Evolutionary conservation across 352 stramenopile species (phyloP).

Genomic region (Pythium vanterpoolii): DNA sequence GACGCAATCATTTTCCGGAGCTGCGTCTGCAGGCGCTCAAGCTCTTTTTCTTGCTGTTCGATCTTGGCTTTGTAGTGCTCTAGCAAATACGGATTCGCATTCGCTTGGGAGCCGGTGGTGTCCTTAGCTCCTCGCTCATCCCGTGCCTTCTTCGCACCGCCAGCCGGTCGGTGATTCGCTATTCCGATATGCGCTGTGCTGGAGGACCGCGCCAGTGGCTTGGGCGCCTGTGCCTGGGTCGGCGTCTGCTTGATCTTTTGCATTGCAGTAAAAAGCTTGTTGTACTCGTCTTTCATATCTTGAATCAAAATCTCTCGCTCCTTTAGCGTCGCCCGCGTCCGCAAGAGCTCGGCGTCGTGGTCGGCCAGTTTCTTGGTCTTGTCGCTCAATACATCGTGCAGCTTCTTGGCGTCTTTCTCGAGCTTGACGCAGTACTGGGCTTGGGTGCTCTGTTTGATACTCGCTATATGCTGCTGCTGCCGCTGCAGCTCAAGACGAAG

Average conservation of each 20-base stretch:
- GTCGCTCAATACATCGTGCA: slow-evolving; percentile 29
- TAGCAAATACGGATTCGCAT: slow-evolving; percentile 70
- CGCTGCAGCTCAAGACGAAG: slow-evolving; percentile 36
- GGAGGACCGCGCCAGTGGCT: background rate
- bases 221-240: slow-evolving; percentile 2
- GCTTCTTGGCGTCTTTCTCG: slow-evolving; percentile 44
- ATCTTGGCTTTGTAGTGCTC: slow-evolving; percentile 54
- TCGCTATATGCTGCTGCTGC: slow-evolving; percentile 51
- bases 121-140: background rate
- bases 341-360: slow-evolving; percentile 48
- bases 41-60: slow-evolving; percentile 49
- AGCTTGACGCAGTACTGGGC: slow-evolving; percentile 44
- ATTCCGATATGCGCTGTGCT: slow-evolving; percentile 8
- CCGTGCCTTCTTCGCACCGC: background rate
- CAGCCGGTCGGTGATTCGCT: background rate
- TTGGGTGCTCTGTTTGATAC: slow-evolving; percentile 47
- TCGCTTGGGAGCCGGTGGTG: slow-evolving; percentile 14
- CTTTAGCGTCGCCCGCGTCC: slow-evolving; percentile 45
- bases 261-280: slow-evolving; percentile 59
- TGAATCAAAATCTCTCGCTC: slow-evolving; percentile 46
- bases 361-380: slow-evolving; percentile 29
- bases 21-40: slow-evolving; percentile 60
- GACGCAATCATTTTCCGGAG: slow-evolving; percentile 80
- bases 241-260: slow-evolving; percentile 56
- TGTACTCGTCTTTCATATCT: slow-evolving; percentile 73